phyloP scores from a whole-genome alignment of 345 rosid genomes.

The Microcos paniculata region DNA sequence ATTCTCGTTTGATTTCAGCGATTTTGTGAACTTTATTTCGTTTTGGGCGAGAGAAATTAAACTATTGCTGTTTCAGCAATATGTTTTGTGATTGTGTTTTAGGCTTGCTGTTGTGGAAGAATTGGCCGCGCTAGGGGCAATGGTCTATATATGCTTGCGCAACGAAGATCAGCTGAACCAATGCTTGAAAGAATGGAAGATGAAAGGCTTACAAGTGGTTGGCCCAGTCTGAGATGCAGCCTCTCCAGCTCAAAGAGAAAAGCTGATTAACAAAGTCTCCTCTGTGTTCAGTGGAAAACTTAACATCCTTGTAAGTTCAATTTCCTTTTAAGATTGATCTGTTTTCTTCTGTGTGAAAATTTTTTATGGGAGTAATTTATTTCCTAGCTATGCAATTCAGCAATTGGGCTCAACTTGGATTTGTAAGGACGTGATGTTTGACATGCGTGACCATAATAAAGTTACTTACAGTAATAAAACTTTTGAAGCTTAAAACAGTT shows the following conservation, averaged over 20 bases:
- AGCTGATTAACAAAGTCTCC: slow-evolving; percentile 41
- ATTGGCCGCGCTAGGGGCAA: slow-evolving; percentile 54
- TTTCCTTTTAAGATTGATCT: neutral
- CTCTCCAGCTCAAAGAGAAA: slow-evolving; percentile 30
- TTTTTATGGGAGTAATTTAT: too few species aligned
- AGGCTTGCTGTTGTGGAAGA: slow-evolving; percentile 68
- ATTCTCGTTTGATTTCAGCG: too few species aligned
- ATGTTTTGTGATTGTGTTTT: neutral
- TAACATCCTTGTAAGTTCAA: slow-evolving; percentile 44
- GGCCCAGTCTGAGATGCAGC: slow-evolving; percentile 50
- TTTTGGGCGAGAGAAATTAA: too few species aligned
- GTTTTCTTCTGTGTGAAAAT: too few species aligned
- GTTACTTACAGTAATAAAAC: neutral
- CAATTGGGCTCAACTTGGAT: neutral
- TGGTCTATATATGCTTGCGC: slow-evolving; percentile 63
- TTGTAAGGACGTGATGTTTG: neutral
- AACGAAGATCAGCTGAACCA: slow-evolving; percentile 47
- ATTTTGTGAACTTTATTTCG: too few species aligned
- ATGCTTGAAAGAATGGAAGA: slow-evolving; percentile 45
- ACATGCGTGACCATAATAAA: neutral
- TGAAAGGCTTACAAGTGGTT: slow-evolving; percentile 40
- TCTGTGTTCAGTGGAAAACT: slow-evolving; percentile 43
- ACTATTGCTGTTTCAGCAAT: neutral
- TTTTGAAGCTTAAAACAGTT: neutral
- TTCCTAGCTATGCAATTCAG: neutral